phyloP scores from a whole-genome alignment of 2,329 filamentous ascomycete genomes.

The Botrytis fabae region DNA sequence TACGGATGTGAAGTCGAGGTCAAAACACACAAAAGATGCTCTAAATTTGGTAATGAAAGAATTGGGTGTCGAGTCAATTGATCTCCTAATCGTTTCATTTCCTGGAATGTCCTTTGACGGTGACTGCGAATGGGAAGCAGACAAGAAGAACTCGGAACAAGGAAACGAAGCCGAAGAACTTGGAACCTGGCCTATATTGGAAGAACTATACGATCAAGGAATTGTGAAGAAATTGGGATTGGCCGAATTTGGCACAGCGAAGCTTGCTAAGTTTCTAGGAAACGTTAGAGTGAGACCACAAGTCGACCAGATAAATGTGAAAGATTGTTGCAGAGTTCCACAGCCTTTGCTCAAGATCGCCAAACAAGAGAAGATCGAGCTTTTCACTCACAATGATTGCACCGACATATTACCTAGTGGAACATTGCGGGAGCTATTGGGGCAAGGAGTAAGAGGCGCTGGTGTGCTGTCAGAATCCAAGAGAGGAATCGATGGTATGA shows the following conservation, averaged over 20 bases:
- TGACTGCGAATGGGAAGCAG: constrained; percentile 78
- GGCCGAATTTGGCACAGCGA: constrained; percentile 85
- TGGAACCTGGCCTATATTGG: constrained; percentile 70
- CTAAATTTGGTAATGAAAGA: constrained; percentile 78
- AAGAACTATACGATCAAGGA: constrained; percentile 70
- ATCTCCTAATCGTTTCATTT: constrained; percentile 90
- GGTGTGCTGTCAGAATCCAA: constrained; percentile 64
- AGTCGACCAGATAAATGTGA: constrained; percentile 94
- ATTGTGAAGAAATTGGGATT: constrained; percentile 76
- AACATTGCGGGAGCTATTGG: constrained; percentile 80
- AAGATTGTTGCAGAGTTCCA: constrained; percentile 94
- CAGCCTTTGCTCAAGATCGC: constrained; percentile 82
- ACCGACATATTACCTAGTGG: constrained; percentile 86
- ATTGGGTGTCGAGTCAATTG: constrained; percentile 71
- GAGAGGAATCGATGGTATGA: constrained; percentile 56
- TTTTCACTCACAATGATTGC: constrained; percentile 92
- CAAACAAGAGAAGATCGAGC: constrained; percentile 78
- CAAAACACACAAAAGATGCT: constrained; percentile 73
- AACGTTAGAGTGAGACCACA: constrained; percentile 70
- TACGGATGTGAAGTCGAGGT: constrained; percentile 63
- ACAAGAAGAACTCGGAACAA: constrained; percentile 60
- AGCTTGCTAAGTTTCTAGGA: constrained; percentile 74
- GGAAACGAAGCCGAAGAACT: constrained; percentile 67
- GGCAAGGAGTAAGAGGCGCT: constrained; percentile 68
- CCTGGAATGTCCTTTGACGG: constrained; percentile 92